Percentiles rank a stretch among this genome's conserved stretches.
Conservation (phyloP, 371 early-diverging fungal genomes). For the Phascolomyces articulosus region DNA sequence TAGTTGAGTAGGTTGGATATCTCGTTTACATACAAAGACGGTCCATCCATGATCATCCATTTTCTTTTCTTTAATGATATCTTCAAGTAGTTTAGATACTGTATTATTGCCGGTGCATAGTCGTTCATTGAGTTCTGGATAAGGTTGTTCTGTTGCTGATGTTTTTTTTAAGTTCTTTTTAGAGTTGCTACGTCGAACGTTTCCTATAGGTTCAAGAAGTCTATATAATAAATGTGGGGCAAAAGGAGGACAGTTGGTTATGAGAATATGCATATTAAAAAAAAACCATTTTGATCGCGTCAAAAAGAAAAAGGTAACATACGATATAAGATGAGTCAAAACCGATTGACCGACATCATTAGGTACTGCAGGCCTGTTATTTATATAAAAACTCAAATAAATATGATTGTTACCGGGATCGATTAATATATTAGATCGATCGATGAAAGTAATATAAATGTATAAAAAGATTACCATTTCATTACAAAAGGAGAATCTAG, state of each 20-base stretch:
- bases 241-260: no score
- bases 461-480: constrained; percentile 30
- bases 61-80: constrained; percentile 14
- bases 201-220: constrained; percentile 28
- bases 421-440: neutral
- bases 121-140: constrained; percentile 29
- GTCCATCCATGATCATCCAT: neutral
- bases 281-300: neutral
- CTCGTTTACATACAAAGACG: constrained; percentile 43
- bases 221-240: constrained; percentile 1
- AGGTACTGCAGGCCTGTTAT: constrained; percentile 23
- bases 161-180: neutral
- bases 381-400: no score
- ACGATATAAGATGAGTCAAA: constrained; percentile 27
- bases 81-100: constrained; percentile 32
- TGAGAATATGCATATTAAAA: no score
- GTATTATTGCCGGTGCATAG: constrained; percentile 32
- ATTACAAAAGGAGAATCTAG: constrained; percentile 34
- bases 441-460: neutral
- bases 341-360: constrained; percentile 23
- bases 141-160: neutral
- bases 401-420: no score
- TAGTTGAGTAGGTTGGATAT: constrained; percentile 35
- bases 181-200: constrained; percentile 16
- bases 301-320: constrained; percentile 1